A percentile compares a stretch with the other conserved stretches of the same genome.
These are phyloP conservation scores for Pythium chondricola DNA, from an alignment of 352 stramenopile genomes.

Conservation along the genomic window DNA sequence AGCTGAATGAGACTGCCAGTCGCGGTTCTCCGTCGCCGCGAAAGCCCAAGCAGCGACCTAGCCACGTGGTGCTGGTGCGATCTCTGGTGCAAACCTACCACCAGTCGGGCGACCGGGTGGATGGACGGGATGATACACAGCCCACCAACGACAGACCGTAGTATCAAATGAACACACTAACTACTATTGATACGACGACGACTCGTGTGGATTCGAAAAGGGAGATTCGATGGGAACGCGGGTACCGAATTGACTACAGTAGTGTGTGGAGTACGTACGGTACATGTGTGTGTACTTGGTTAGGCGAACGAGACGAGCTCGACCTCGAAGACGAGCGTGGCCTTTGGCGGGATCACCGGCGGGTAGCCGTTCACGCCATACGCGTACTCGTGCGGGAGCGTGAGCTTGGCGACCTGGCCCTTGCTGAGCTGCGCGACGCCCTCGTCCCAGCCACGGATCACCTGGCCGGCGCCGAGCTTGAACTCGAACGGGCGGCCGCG, in stretches of 20 bases:
- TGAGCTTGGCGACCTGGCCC: slow-evolving; percentile 90
- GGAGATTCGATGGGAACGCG: too few species aligned
- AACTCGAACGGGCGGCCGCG: slow-evolving; percentile 76
- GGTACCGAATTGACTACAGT: too few species aligned
- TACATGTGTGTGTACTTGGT: neutral
- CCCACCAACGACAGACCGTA: neutral
- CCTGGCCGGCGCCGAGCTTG: slow-evolving; percentile 60
- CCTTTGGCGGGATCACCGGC: slow-evolving; percentile 87
- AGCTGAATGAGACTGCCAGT: slow-evolving; percentile 3
- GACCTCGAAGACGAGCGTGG: slow-evolving; percentile 92
- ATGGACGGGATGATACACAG: neutral
- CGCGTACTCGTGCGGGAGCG: slow-evolving; percentile 91
- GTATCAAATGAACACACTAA: neutral
- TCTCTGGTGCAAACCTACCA: neutral
- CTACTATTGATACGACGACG: too few species aligned
- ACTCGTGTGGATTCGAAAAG: too few species aligned
- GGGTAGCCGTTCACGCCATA: slow-evolving; percentile 90
- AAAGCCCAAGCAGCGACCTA: neutral
- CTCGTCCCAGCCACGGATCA: slow-evolving; percentile 79
- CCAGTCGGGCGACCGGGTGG: neutral
- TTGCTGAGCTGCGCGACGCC: slow-evolving; percentile 85
- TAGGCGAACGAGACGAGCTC: slow-evolving; percentile 84
- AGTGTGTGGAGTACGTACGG: too few species aligned
- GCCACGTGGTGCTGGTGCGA: neutral
- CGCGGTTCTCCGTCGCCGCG: neutral